Conservation (phyloP, 345 rosid species). For the Lepidium sativum region DNA sequence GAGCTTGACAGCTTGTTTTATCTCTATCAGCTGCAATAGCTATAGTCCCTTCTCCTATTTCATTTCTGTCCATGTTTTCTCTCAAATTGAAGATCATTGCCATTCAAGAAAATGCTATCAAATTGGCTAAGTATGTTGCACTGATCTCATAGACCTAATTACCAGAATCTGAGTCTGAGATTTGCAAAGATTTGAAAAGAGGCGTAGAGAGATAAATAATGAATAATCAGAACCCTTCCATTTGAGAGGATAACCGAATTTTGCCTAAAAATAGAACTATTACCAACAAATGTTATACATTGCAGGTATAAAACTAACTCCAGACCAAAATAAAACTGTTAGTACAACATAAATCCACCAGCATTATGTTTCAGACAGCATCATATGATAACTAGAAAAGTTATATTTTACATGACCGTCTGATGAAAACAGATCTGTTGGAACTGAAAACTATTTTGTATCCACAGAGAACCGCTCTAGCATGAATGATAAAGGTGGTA, state of each 20-base stretch:
- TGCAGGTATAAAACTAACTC: conserved; percentile 20
- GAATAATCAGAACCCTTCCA: neutral
- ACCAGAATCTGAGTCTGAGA: conserved; percentile 4
- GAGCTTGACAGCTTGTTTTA: conserved; percentile 37
- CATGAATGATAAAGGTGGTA: too few relatives aligned
- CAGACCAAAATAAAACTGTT: neutral
- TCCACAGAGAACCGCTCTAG: too few relatives aligned
- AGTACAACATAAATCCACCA: conserved; percentile 1
- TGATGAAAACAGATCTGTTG: neutral
- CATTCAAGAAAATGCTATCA: neutral
- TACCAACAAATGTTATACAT: too few relatives aligned
- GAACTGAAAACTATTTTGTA: neutral
- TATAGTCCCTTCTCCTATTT: conserved; percentile 20
- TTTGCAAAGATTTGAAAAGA: conserved; percentile 1
- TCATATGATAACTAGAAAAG: neutral
- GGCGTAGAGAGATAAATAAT: neutral
- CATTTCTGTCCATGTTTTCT: conserved; percentile 21
- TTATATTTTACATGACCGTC: neutral
- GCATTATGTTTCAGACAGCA: conserved; percentile 12
- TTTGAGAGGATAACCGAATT: conserved; percentile 2
- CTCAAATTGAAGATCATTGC: conserved; percentile 16
- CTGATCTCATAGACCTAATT: neutral
- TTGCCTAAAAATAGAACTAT: conserved; percentile 22
- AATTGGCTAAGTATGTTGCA: neutral
- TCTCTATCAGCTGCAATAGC: conserved; percentile 42